A percentile compares a stretch with the other conserved stretches of the same genome.
Evolutionary conservation across 768 basidiomycete species (phyloP).

Genomic region (Dictyophora rubrovolvata): DNA sequence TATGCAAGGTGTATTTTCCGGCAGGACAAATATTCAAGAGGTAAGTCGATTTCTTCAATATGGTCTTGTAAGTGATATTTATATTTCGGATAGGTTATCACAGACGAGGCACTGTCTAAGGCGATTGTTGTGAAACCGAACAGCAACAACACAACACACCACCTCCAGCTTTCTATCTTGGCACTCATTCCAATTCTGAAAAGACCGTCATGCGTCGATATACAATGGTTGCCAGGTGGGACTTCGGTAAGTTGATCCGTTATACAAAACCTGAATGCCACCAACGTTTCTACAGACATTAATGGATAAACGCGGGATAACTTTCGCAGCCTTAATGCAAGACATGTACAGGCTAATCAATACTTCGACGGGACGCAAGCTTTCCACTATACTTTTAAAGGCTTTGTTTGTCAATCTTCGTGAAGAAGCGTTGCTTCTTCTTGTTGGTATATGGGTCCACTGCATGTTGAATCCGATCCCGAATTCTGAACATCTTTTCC

Average conservation of each 20-base stretch:
- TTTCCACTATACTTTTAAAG: slow-evolving; percentile 51
- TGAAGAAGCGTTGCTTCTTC: slow-evolving; percentile 67
- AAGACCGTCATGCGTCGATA: slow-evolving; percentile 27
- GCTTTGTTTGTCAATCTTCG: slow-evolving; percentile 58
- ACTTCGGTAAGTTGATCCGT: slow-evolving; percentile 20
- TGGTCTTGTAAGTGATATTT: background rate
- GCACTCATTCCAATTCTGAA: slow-evolving; percentile 39
- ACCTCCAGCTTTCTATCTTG: slow-evolving; percentile 50
- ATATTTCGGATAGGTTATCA: slow-evolving; percentile 29
- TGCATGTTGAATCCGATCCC: background rate
- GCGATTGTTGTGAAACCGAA: slow-evolving; percentile 50
- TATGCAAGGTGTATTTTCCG: slow-evolving; percentile 28
- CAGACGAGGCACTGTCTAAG: slow-evolving; percentile 35
- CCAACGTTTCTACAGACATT: slow-evolving; percentile 9
- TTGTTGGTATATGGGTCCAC: slow-evolving; percentile 55
- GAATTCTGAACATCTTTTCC: slow-evolving; percentile 24
- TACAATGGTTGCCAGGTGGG: slow-evolving; percentile 44
- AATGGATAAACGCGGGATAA: slow-evolving; percentile 20
- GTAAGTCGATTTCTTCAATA: slow-evolving; percentile 15
- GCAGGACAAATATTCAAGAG: slow-evolving; percentile 19
- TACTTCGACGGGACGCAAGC: slow-evolving; percentile 34
- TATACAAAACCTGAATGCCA: slow-evolving; percentile 11
- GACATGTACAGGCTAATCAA: slow-evolving; percentile 60
- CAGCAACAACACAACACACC: slow-evolving; percentile 42
- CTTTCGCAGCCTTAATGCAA: slow-evolving; percentile 53